Base-by-base conservation (phyloP, 306 rosid species). In the Vicia sativa region DNA sequence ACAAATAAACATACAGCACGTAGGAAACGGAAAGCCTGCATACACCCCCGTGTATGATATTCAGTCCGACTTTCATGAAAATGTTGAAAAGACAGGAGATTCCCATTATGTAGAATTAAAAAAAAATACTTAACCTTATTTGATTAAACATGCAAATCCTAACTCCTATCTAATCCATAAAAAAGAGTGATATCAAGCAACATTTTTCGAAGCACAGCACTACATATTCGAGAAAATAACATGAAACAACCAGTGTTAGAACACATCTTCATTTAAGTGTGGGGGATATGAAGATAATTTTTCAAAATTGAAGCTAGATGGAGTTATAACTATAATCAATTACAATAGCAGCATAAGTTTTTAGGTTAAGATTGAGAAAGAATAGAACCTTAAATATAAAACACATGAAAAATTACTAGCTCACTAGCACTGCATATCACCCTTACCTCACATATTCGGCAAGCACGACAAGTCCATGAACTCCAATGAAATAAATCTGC, bases 401-500 rank as follows among this genome's bases (percentile, higher is more conserved):
- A 62, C 13, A 39, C 67, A 39, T 19, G 49, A 62, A 62, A 60
- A 39, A 39, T 3, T 5, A 18, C 66, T 37, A 38, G 42, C 45
- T 18, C 49, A 2, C 35, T 62, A 39, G 49, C 14, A 62, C 29
- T 42, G 31, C 23, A 62, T 31, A 15, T 37, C 48, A 41, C 13
- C 38, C n/a, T 41, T 71, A 80, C 84, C 84, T 80, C 84, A 28
- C 84, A 80, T 65, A 75, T 80, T 65, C 80, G 74, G 64, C 84
- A 80, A 65, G 73, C 74, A 38, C 74, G 80, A 44, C 84, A 80
- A 14, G 80, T 80, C 84, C 84, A 80, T 0, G 84, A 80, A 66
- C 80, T 80, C 84, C 84, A 80, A 66, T 80, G 84, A 71, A 80
- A 80, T 26, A 80, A 75, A 63, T 80, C 84, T 80, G 74, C 25